Evolutionary conservation across 371 early-diverging fungal genomes (phyloP).

Genomic region (Mucor indicus): DNA sequence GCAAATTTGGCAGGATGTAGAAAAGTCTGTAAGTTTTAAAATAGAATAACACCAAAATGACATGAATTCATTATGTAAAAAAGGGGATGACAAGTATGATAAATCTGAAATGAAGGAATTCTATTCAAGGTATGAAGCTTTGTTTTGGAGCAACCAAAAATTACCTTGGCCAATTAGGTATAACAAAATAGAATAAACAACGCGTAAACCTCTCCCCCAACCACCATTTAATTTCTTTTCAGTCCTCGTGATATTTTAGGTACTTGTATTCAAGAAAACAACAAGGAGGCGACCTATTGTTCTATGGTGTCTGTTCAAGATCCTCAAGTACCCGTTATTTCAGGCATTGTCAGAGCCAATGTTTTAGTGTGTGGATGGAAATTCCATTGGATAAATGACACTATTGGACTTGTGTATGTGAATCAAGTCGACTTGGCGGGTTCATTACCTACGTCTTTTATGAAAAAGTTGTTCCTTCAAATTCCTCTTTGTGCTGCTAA

Average conservation of each 20-base stretch:
- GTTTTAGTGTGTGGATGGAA: slow-evolving; percentile 44
- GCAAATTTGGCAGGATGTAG: slow-evolving; percentile 21
- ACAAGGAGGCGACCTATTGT: slow-evolving; percentile 2
- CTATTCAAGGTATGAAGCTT: slow-evolving; percentile 26
- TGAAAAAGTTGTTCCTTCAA: slow-evolving; percentile 27
- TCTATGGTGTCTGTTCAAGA: slow-evolving; percentile 37
- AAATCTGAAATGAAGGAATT: slow-evolving; percentile 27
- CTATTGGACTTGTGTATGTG: slow-evolving; percentile 34
- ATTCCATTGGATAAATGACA: slow-evolving; percentile 14
- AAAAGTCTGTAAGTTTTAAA: slow-evolving; percentile 18
- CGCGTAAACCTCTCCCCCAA: too few species aligned
- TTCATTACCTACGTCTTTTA: slow-evolving; percentile 31
- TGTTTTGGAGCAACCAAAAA: slow-evolving; percentile 40
- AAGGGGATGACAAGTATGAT: slow-evolving; percentile 41
- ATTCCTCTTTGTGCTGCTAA: slow-evolving; percentile 41
- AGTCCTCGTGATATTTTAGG: slow-evolving; percentile 27
- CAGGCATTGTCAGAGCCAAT: slow-evolving; percentile 31
- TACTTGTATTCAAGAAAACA: slow-evolving; percentile 14
- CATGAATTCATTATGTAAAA: neutral
- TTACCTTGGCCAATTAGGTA: slow-evolving; percentile 46
- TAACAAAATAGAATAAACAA: neutral
- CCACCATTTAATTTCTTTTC: neutral
- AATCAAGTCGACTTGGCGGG: slow-evolving; percentile 40
- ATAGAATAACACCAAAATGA: neutral
- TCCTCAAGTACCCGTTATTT: slow-evolving; percentile 17